Evolutionary conservation across 805 yeast species (phyloP), one percentile per base, ranked within the genome.

Genomic region (Yarrowia osloensis): DNA sequence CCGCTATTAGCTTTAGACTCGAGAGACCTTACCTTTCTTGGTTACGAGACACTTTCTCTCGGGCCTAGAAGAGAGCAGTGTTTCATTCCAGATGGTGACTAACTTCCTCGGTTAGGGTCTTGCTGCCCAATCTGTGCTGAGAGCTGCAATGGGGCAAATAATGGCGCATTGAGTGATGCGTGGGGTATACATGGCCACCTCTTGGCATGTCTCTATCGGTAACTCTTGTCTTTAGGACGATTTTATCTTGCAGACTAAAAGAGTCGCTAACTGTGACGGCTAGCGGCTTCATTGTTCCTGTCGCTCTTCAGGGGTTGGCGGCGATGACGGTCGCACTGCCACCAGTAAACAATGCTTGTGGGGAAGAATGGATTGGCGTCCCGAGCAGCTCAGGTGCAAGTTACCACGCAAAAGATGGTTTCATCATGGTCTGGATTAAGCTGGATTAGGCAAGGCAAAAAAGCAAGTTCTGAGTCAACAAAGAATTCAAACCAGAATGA

Each of bases 41-140:
- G 59, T 52, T 52, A 52, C 59, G 59, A 52, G 59, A 52, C 29
- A 52, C 59, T 52, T 24, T 52, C 40, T 52, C 42, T 33, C 59
- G 42, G 40, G n/a, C 42, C 59, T 22, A 52, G 28, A 47, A 52
- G 42, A 52, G 59, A 52, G 59, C 59, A 33, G 42, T 52, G 59
- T 52, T 52, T 52, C 59, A 52, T 52, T 52, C 59, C 42, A 33
- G 42, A 22, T 15, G 2, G 59, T 52, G 59, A 33, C 59, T 52
- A 52, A 50, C 40, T 50, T 31, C 55, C 55, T 31, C 26, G 39
- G 55, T 31, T 49, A 19, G 55, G 39, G 39, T 31, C 37, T 17
- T 31, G 55, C 55, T 29, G 55, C 55, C 55, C 19, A 21, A 49
- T 49, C 26, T 29, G 55, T 29, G 9, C 24, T 21, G 4, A 26